Percentiles rank a stretch among this genome's conserved stretches.
Conservation (phyloP, 2,329 filamentous ascomycete species). For the Colletotrichum melonis region DNA sequence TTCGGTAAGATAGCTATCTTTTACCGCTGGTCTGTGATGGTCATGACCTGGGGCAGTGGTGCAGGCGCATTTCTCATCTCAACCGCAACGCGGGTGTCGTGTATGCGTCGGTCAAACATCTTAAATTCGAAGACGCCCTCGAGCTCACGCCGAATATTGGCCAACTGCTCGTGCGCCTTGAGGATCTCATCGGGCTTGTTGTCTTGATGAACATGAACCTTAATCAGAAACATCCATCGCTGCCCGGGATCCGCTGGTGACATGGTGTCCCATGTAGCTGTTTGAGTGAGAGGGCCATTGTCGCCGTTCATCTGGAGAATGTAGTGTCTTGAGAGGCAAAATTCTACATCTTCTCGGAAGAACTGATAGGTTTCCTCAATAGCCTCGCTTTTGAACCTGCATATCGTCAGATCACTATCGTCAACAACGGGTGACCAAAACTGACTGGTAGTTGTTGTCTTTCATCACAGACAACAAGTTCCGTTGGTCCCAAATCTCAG, state of each 20-base stretch:
- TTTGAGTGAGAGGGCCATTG: slow-evolving; percentile 46
- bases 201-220: slow-evolving; percentile 64
- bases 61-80: slow-evolving; percentile 51
- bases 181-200: slow-evolving; percentile 68
- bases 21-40: slow-evolving; percentile 34
- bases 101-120: slow-evolving; percentile 61
- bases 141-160: slow-evolving; percentile 58
- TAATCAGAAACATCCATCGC: slow-evolving; percentile 68
- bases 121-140: slow-evolving; percentile 65
- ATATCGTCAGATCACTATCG: slow-evolving; percentile 7
- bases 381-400: slow-evolving; percentile 63
- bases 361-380: slow-evolving; percentile 66
- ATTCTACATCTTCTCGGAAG: slow-evolving; percentile 66
- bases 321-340: slow-evolving; percentile 61
- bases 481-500: slow-evolving; percentile 66
- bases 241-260: slow-evolving; percentile 60
- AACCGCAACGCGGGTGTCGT: slow-evolving; percentile 61
- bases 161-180: slow-evolving; percentile 64
- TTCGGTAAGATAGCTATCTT: background rate
- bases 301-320: slow-evolving; percentile 48
- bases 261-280: slow-evolving; percentile 61
- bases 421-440: slow-evolving; percentile 2
- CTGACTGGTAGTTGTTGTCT: slow-evolving; percentile 65
- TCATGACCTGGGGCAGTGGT: slow-evolving; percentile 41
- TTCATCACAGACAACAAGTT: slow-evolving; percentile 59